Percentiles rank a stretch among this genome's conserved stretches.
phyloP scores from a whole-genome alignment of 2,329 filamentous ascomycete genomes.

The Claviceps spartinae region DNA sequence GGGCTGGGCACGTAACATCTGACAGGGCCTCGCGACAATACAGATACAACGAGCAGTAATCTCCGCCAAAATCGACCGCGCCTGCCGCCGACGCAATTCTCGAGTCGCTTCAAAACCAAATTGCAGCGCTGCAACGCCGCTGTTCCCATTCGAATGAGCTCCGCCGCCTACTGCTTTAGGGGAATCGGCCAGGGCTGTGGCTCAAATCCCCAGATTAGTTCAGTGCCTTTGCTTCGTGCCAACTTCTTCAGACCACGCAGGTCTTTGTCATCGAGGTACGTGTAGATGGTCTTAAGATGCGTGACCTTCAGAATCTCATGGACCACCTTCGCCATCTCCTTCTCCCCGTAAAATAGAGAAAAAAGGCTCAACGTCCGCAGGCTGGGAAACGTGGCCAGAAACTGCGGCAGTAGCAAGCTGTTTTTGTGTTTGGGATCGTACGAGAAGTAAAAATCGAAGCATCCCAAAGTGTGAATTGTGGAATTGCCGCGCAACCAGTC shows the following conservation, averaged over 20 bases:
- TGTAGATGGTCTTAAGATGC: constrained; percentile 20
- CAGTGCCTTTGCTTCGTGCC: constrained; percentile 13
- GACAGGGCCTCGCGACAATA: too few species aligned
- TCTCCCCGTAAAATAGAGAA: constrained; percentile 16
- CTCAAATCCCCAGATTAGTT: constrained; percentile 17
- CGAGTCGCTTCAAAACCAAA: too few species aligned
- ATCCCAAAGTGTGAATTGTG: constrained; percentile 20
- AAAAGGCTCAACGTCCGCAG: constrained; percentile 23
- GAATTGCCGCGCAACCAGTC: constrained; percentile 22
- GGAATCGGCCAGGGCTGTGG: constrained; percentile 19
- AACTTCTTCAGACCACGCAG: constrained; percentile 13
- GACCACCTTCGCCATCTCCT: constrained; percentile 17
- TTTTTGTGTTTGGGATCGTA: constrained; percentile 14
- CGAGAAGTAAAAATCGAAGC: constrained; percentile 23
- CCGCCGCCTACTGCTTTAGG: background rate
- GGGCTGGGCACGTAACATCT: too few species aligned
- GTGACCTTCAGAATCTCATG: constrained; percentile 18
- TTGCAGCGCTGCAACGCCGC: too few species aligned
- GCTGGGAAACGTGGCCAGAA: constrained; percentile 23
- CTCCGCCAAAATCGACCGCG: too few species aligned
- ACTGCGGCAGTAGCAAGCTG: constrained; percentile 19
- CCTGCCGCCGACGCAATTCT: too few species aligned
- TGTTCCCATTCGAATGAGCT: too few species aligned
- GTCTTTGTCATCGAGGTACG: constrained; percentile 14
- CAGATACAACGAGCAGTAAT: too few species aligned